Base-by-base conservation (phyloP, 805 yeast species). In the Teunomyces atbi region DNA sequence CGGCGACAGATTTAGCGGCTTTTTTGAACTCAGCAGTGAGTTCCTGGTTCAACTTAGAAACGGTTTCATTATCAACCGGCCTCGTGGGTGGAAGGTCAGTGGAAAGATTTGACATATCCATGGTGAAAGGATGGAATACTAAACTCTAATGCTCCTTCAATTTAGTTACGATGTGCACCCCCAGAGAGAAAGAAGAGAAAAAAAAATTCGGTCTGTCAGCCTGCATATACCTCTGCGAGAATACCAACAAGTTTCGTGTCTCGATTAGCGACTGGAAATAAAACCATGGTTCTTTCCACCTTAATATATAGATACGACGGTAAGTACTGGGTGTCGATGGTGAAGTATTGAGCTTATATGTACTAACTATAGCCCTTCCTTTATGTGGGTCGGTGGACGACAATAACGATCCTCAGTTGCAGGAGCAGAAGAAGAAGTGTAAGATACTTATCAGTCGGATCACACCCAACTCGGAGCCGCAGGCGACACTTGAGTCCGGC, bases 341-440 rank as follows among this genome's bases (percentile, higher is more conserved):
- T 23, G 26, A 23, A 23, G 8, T 23, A 23, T 10, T 7, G 26
- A 8, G 26, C 8, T 23, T 23, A 11, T 23, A 23, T 23, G 23
- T 6, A 16, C 21, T 45, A 50, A 12, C 27, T 35, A 10, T 43
- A 82, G 90, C 94, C 19, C 82, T 94, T 42, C 98, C 99, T 23
- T 74, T 92, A 45, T 82, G 95, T 49, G 96, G 96, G 5, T 86
- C 96, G 1, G 91, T 89, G 10, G 98, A 92, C 61, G 90, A 86
- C 51, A 74, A 77, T 32, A 78, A 76, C 43, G 82, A 78, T 51
- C 73, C 83, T 1, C 71, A 73, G 3, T 71, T 92, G 38, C 59
- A 73, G 19, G 94, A 88, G 44, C 90, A 88, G 62, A 92, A 91
- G 76, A 82, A 86, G 63, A 89, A 89, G 65, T 81, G 89, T 54